A percentile compares a stretch with the other conserved stretches of the same genome.
These are phyloP conservation scores for Pleurotus tuoliensis DNA, from an alignment of 768 basidiomycete genomes.

Conservation along the genomic window DNA sequence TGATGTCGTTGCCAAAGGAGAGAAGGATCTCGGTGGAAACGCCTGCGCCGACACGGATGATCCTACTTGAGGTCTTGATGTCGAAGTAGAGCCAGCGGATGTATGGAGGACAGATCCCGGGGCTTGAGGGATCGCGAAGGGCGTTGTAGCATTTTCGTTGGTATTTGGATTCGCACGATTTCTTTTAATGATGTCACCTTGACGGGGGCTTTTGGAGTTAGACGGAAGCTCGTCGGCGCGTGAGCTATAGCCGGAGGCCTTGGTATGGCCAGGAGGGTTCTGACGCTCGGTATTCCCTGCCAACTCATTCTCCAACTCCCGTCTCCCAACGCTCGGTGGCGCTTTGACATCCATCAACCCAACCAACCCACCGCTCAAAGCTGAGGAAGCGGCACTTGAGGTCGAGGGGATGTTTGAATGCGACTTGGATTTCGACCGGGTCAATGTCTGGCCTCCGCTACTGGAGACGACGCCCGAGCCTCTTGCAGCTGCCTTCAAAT, in stretches of 20 bases:
- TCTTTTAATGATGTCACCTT: no score
- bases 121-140: constrained; percentile 21
- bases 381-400: no score
- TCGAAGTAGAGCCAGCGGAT: constrained; percentile 10
- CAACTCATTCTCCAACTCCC: constrained; percentile 22
- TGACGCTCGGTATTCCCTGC: neutral
- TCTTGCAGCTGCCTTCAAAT: neutral
- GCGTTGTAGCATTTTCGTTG: no score
- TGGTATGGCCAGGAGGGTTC: no score
- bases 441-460: constrained; percentile 12
- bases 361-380: constrained; percentile 11
- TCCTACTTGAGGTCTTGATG: neutral
- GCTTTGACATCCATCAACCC: constrained; percentile 41
- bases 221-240: no score
- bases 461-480: constrained; percentile 11
- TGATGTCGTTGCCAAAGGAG: neutral
- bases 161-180: no score
- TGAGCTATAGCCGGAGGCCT: no score
- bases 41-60: no score
- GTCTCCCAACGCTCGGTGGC: constrained; percentile 37
- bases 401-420: no score
- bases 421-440: no score
- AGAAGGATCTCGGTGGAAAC: no score
- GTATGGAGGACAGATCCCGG: constrained; percentile 31
- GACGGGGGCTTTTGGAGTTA: no score